These are phyloP conservation scores for Tylopilus sp. DNA, from an alignment of 1,284 basidiomycete genomes.

Conservation along the genomic window DNA sequence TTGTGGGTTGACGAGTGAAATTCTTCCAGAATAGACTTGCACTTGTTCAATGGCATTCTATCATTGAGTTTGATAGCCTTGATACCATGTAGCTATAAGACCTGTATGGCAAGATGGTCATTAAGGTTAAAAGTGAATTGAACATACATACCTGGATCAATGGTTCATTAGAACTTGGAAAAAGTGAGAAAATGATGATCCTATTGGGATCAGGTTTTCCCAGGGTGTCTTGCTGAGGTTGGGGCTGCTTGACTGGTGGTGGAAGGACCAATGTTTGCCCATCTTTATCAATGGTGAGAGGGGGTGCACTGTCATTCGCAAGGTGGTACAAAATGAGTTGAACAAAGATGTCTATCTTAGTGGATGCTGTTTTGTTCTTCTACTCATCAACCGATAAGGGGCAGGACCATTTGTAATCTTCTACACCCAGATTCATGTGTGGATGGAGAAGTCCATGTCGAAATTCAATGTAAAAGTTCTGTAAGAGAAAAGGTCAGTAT, in stretches of 20 bases:
- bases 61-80: constrained; percentile 23
- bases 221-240: background rate
- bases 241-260: no score
- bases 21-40: background rate
- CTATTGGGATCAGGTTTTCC: background rate
- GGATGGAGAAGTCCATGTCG: constrained; percentile 15
- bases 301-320: background rate
- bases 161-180: background rate
- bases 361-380: background rate
- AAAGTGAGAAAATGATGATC: background rate
- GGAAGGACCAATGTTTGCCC: background rate
- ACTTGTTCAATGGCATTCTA: background rate
- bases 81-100: constrained; percentile 16
- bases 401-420: background rate
- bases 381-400: background rate
- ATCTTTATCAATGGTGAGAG: background rate
- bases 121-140: no score
- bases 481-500: background rate
- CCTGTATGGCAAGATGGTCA: constrained; percentile 9
- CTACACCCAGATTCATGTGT: background rate
- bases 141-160: background rate
- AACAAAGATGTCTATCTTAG: background rate
- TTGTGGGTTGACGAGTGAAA: constrained; percentile 13
- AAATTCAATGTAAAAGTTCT: background rate
- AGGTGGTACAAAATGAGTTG: background rate